These are phyloP conservation scores for Pythium monospermum DNA, from an alignment of 352 stramenopile species.

Conservation along the genomic window DNA sequence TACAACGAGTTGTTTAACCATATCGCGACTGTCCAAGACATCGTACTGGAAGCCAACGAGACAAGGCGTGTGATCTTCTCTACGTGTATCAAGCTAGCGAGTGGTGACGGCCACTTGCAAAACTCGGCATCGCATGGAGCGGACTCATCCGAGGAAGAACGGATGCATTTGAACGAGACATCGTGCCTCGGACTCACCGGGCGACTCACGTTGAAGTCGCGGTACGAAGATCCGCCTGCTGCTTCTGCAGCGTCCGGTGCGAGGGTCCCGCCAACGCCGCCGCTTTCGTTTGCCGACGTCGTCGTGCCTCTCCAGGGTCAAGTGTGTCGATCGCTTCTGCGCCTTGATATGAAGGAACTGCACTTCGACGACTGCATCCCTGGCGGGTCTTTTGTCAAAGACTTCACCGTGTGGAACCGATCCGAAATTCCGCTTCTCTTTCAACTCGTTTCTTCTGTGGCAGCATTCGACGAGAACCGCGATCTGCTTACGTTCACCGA, in stretches of 20 bases:
- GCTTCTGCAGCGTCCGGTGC: conserved; percentile 23
- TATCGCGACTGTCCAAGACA: conserved; percentile 57
- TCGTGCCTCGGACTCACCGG: conserved; percentile 72
- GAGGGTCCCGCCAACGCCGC: conserved; percentile 20
- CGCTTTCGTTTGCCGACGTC: conserved; percentile 50
- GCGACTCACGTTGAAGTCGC: conserved; percentile 47
- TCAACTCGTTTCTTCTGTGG: conserved; percentile 72
- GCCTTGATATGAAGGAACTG: conserved; percentile 83
- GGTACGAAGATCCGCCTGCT: conserved; percentile 19
- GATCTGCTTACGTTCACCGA: conserved; percentile 77
- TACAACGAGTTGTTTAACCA: conserved; percentile 91
- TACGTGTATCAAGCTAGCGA: conserved; percentile 57
- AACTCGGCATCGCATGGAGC: conserved; percentile 19
- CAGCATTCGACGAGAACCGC: conserved; percentile 59
- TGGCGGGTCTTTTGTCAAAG: conserved; percentile 83
- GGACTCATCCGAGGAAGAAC: conserved; percentile 84
- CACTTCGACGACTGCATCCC: conserved; percentile 88
- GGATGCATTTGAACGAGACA: conserved; percentile 75
- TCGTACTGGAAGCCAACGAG: conserved; percentile 62
- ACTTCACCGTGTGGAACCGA: conserved; percentile 88
- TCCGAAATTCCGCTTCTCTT: conserved; percentile 87
- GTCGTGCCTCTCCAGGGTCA: conserved; percentile 71
- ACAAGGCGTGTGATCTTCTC: conserved; percentile 72
- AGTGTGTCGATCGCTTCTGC: conserved; percentile 78
- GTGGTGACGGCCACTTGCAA: conserved; percentile 19